phyloP scores from a whole-genome alignment of 345 rosid genomes.

The Lenwebbia sp. region DNA sequence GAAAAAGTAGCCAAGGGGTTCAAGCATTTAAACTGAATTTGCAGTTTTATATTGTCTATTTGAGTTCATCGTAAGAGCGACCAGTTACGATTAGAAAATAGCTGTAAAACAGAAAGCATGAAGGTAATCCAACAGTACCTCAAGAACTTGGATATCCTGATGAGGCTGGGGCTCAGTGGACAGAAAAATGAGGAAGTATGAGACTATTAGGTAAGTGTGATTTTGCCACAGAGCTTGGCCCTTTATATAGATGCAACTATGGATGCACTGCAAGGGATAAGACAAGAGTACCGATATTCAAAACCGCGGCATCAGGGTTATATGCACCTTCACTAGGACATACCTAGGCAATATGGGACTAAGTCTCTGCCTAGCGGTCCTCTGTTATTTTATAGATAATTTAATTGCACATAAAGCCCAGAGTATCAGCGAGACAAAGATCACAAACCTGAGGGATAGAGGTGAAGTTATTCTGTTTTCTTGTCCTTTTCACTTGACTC shows the following conservation, averaged over 20 bases:
- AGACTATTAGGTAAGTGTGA: background rate
- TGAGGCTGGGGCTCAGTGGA: background rate
- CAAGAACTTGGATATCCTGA: background rate
- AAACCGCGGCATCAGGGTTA: too few species aligned
- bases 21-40: too few species aligned
- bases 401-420: too few species aligned
- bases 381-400: too few species aligned
- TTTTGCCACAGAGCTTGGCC: background rate
- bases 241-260: background rate
- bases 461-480: too few species aligned
- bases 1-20: background rate
- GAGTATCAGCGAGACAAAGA: too few species aligned
- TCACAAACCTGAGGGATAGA: too few species aligned
- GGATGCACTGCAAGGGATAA: background rate
- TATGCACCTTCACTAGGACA: too few species aligned
- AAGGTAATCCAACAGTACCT: background rate
- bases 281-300: too few species aligned
- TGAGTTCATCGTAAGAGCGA: background rate
- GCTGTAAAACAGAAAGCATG: background rate
- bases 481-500: too few species aligned
- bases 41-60: background rate
- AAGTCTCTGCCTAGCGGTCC: too few species aligned
- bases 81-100: background rate
- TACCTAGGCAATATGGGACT: too few species aligned
- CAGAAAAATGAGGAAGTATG: background rate